Percentiles rank a stretch among this genome's conserved stretches.
These are phyloP conservation scores for Moricandia moricandioides DNA, from an alignment of 345 rosid species.

Conservation along the genomic window DNA sequence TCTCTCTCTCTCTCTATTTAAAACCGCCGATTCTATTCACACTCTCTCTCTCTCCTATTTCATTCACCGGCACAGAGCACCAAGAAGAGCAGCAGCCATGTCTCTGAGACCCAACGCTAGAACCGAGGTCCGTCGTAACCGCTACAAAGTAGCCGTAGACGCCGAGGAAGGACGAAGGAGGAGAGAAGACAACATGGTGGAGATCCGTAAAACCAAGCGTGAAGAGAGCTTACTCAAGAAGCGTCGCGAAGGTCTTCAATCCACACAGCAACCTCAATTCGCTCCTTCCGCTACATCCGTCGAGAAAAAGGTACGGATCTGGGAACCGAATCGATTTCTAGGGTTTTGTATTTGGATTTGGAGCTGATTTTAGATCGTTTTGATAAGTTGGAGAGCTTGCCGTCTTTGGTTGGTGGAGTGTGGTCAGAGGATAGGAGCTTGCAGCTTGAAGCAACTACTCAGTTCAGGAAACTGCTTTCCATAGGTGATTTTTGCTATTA, in stretches of 20 bases:
- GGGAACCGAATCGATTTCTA: not conserved
- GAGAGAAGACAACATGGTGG: constrained; percentile 86
- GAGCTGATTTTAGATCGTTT: not conserved
- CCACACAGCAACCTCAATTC: constrained; percentile 35
- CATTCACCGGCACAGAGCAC: not conserved
- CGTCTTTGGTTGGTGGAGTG: constrained; percentile 66
- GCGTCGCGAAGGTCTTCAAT: constrained; percentile 72
- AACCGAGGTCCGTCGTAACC: constrained; percentile 69
- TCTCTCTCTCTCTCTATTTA: not conserved
- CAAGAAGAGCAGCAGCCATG: constrained; percentile 35
- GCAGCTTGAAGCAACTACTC: constrained; percentile 79
- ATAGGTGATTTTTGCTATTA: constrained; percentile 42
- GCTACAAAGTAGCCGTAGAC: constrained; percentile 78
- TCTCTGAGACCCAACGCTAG: constrained; percentile 75
- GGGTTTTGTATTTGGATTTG: not conserved
- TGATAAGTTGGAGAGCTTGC: constrained; percentile 67
- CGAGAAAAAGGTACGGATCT: constrained; percentile 61
- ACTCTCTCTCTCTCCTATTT: not conserved
- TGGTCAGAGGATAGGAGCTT: constrained; percentile 54
- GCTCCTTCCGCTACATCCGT: constrained; percentile 31
- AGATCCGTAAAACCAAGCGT: constrained; percentile 82
- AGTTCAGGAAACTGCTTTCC: constrained; percentile 74
- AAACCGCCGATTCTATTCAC: constrained; percentile 15
- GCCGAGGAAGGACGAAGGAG: constrained; percentile 81
- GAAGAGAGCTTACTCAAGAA: constrained; percentile 88